These are phyloP conservation scores for Colletotrichum tropicale DNA, from an alignment of 2,329 filamentous ascomycete species.

Conservation along the genomic window DNA sequence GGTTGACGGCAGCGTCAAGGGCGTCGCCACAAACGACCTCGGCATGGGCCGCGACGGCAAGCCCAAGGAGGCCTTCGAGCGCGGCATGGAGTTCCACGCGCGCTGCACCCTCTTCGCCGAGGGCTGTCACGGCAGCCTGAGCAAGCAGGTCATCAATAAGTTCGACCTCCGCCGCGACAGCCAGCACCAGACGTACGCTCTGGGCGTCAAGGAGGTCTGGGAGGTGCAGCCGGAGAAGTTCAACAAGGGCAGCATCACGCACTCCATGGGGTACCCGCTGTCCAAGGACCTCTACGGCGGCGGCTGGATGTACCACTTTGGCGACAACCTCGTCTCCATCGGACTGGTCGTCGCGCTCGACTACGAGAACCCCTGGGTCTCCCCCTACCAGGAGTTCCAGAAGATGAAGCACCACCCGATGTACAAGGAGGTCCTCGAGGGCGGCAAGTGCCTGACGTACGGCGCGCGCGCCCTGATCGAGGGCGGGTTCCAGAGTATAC, in stretches of 20 bases:
- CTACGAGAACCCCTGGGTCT: conserved; percentile 96
- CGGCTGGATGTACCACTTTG: conserved; percentile 99
- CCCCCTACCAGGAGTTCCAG: conserved; percentile 95
- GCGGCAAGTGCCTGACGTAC: conserved; percentile 97
- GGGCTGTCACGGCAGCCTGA: conserved; percentile 93
- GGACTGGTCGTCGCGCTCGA: conserved; percentile 93
- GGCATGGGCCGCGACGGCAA: conserved; percentile 82
- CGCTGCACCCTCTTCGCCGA: conserved; percentile 90
- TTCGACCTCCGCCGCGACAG: conserved; percentile 89
- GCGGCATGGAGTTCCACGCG: conserved; percentile 98
- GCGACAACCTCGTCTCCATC: conserved; percentile 92
- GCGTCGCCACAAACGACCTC: conserved; percentile 94
- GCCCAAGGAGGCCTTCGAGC: conserved; percentile 89
- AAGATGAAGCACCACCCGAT: conserved; percentile 98
- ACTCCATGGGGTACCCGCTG: conserved; percentile 93
- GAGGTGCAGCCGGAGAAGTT: conserved; percentile 95
- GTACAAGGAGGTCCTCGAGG: conserved; percentile 85
- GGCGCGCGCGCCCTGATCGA: conserved; percentile 90
- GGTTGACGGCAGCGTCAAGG: conserved; percentile 86
- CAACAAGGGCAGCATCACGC: conserved; percentile 80
- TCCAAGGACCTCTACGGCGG: conserved; percentile 91
- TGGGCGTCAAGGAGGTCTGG: conserved; percentile 98
- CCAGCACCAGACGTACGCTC: conserved; percentile 92
- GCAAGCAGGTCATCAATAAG: conserved; percentile 93
- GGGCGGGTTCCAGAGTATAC: conserved; percentile 96